These are phyloP conservation scores for Scopulariopsis brevicaulis DNA, from an alignment of 2,329 filamentous ascomycete species.

Conservation along the genomic window DNA sequence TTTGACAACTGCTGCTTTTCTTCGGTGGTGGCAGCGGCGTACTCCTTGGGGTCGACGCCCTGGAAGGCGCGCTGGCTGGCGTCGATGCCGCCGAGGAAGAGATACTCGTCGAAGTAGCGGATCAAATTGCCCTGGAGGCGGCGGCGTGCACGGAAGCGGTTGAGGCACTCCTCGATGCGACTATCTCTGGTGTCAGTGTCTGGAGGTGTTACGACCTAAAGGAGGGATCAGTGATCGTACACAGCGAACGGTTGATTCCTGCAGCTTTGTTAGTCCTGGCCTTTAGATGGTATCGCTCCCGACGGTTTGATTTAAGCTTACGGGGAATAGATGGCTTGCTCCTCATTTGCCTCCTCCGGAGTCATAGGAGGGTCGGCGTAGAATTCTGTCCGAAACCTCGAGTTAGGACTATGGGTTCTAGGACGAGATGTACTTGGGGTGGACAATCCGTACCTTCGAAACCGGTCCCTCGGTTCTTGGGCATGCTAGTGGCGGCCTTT, in stretches of 20 bases:
- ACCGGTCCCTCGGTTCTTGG: conserved; percentile 42
- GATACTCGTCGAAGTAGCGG: conserved; percentile 65
- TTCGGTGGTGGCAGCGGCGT: conserved; percentile 28
- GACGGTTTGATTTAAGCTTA: background rate
- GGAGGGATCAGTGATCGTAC: background rate
- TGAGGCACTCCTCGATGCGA: conserved; percentile 76
- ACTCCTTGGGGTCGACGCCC: conserved; percentile 20
- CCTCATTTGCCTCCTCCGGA: conserved; percentile 52
- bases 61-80: conserved; percentile 35
- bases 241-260: background rate
- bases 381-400: conserved; percentile 39
- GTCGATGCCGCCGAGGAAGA: conserved; percentile 74
- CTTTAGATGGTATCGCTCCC: background rate
- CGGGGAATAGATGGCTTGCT: conserved; percentile 22
- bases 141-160: conserved; percentile 67
- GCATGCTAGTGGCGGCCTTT: conserved; percentile 23
- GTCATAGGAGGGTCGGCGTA: conserved; percentile 73
- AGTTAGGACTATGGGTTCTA: background rate
- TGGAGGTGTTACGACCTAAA: background rate
- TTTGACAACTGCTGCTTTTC: conserved; percentile 5
- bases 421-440: background rate
- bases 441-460: conserved; percentile 48
- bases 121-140: conserved; percentile 55
- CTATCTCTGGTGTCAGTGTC: conserved; percentile 23
- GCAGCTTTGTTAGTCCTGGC: background rate